Evolutionary conservation across 1,284 basidiomycete genomes (phyloP).

Genomic region (Agaricales sp.): DNA sequence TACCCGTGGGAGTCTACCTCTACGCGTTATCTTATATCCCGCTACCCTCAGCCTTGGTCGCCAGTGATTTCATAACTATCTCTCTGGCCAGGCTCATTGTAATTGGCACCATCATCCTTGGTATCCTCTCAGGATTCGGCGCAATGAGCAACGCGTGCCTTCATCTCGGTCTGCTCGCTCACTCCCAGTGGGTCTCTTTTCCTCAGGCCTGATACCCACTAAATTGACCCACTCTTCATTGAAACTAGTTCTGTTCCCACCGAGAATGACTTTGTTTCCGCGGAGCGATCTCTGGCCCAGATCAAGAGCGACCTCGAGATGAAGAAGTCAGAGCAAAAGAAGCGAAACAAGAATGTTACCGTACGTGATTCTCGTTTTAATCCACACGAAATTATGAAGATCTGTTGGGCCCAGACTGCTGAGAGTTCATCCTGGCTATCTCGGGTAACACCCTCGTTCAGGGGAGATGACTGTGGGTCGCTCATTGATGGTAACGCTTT

Average conservation of each 20-base stretch:
- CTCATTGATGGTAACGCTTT: no score
- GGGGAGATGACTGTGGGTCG: conserved; percentile 27
- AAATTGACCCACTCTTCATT: no score
- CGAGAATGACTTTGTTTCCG: background rate
- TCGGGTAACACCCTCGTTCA: conserved; percentile 35
- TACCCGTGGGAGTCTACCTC: conserved; percentile 47
- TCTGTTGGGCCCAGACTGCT: conserved; percentile 10
- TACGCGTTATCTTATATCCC: conserved; percentile 56
- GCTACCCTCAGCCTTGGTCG: conserved; percentile 38
- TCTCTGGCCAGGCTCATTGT: conserved; percentile 59
- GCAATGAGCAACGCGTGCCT: conserved; percentile 57
- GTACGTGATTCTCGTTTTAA: background rate
- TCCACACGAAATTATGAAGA: background rate
- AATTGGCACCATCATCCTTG: conserved; percentile 62
- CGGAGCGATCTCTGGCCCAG: background rate
- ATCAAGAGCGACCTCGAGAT: background rate
- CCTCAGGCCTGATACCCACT: background rate
- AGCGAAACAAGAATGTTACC: background rate
- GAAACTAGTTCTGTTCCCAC: conserved; percentile 21
- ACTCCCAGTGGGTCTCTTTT: conserved; percentile 13
- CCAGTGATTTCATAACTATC: conserved; percentile 31
- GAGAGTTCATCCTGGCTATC: conserved; percentile 32
- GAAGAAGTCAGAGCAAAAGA: background rate
- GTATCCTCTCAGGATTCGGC: conserved; percentile 65
- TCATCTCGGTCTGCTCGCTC: conserved; percentile 25